Evolutionary conservation across 495 filamentous ascomycete species (phyloP), one percentile per base, ranked within the genome.

Genomic region (Aspergillus asperescens): DNA sequence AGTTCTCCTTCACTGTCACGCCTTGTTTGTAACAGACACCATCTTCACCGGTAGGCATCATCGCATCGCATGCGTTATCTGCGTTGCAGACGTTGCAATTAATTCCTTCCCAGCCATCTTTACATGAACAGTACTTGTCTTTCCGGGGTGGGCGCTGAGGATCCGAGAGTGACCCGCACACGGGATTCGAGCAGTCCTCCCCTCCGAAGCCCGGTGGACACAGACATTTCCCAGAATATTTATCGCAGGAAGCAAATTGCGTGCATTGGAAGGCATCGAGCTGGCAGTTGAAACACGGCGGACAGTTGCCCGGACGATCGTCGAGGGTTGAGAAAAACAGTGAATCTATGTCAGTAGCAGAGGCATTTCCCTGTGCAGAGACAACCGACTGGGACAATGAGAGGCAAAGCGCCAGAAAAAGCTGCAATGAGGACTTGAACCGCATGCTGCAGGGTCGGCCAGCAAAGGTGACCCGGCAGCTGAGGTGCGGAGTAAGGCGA

Each of bases 51-150:
- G 79, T 79, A 2, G 90, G 88, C 81, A 92, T 93, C 69, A 98
- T 70, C 7, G 86, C 80, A 67, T 89, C 77, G 64, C 93, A 98
- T 10, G 87, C 90, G 50, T 85, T 71, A 64, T 97, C 77, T 13
- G 82, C 80, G 39, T 85, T 79, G 71, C 93, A 98, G 49, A 97
- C 89, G 64, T 98, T 98, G 78, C 93, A 98, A 76, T 98, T 98
- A 70, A 97, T 91, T 55, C 93, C 93, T n/a, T 80, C 81, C 93
- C 93, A 98, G 41, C 94, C 93, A 27, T 95, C 89, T 55, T 90
- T 83, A 69, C 93, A 98, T 22, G 91, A 72, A 69, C 93, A 98
- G 28, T 75, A 70, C 13, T 82, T 74, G 38, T 77, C 81, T 37
- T 81, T 66, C 62, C 91, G 80, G 55, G 83, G 79, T 13, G 83